Evolutionary conservation across 2,329 filamentous ascomycete genomes (phyloP).

Genomic region (Dryadomyces quercus-mongolicae): DNA sequence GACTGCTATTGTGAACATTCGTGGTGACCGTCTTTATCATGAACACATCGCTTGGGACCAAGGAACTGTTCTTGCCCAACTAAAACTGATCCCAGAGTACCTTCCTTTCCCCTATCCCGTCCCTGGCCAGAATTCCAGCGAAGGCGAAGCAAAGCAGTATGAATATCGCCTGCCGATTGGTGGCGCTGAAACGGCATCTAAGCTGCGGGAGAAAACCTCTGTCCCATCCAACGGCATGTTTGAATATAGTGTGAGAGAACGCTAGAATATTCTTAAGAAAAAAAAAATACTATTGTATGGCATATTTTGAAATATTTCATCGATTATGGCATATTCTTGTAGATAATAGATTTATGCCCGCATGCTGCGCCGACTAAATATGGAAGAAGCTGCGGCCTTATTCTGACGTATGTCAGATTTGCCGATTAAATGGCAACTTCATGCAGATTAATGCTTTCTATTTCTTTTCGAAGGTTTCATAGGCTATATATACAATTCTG

Average conservation of each 20-base stretch:
- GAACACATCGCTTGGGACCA: constrained; percentile 66
- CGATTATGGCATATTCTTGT: neutral
- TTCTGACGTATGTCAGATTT: neutral
- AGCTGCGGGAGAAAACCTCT: constrained; percentile 35
- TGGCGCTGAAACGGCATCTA: constrained; percentile 39
- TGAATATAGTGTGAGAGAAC: constrained; percentile 9
- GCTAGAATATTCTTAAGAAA: neutral
- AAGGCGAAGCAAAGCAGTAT: constrained; percentile 18
- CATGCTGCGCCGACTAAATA: too few species aligned
- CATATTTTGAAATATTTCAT: neutral
- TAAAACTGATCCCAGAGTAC: constrained; percentile 52
- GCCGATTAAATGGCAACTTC: neutral
- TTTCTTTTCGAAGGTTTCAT: too few species aligned
- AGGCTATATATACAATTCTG: too few species aligned
- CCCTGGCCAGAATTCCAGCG: constrained; percentile 19
- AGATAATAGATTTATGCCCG: too few species aligned
- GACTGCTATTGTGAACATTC: constrained; percentile 52
- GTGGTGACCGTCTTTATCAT: constrained; percentile 55
- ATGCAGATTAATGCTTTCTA: too few species aligned
- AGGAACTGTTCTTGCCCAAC: constrained; percentile 45
- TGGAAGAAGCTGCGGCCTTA: too few species aligned
- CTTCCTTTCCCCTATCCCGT: constrained; percentile 48
- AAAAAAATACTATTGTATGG: neutral
- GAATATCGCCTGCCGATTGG: constrained; percentile 52
- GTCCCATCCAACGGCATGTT: constrained; percentile 46